A percentile compares a stretch with the other conserved stretches of the same genome.
Conservation (phyloP, 768 basidiomycete species). For the Lyophyllum atratum region DNA sequence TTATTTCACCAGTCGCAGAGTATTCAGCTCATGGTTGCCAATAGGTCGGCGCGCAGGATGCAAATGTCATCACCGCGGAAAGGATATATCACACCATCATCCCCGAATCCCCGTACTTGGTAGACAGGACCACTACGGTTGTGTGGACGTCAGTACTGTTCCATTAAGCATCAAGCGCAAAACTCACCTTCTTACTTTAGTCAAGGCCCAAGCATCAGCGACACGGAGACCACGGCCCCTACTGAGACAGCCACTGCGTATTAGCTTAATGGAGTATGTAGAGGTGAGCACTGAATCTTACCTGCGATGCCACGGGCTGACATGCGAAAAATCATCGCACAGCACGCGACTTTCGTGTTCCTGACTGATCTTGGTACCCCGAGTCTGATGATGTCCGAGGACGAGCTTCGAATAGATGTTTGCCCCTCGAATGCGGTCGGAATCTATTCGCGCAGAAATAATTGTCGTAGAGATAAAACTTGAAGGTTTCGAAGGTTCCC, state of each 20-base stretch:
- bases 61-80: conserved; percentile 8
- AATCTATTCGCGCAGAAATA: too few relatives aligned
- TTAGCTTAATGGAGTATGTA: not conserved
- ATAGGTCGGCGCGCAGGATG: not conserved
- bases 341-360: too few relatives aligned
- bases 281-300: not conserved
- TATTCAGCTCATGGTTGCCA: not conserved
- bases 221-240: not conserved
- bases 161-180: not conserved
- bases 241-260: not conserved
- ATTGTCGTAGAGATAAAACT: too few relatives aligned
- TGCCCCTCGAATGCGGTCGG: too few relatives aligned
- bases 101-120: conserved; percentile 7
- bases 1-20: not conserved
- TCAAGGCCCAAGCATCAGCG: not conserved
- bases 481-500: too few relatives aligned
- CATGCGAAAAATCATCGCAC: too few relatives aligned
- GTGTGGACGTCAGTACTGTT: conserved; percentile 9
- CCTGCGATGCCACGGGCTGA: not conserved
- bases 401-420: too few relatives aligned
- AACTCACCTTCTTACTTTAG: not conserved
- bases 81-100: conserved; percentile 10
- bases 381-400: too few relatives aligned
- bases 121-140: conserved; percentile 13
- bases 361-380: too few relatives aligned